phyloP scores from a whole-genome alignment of 257 asterid species.

The Nicotiana undulata region DNA sequence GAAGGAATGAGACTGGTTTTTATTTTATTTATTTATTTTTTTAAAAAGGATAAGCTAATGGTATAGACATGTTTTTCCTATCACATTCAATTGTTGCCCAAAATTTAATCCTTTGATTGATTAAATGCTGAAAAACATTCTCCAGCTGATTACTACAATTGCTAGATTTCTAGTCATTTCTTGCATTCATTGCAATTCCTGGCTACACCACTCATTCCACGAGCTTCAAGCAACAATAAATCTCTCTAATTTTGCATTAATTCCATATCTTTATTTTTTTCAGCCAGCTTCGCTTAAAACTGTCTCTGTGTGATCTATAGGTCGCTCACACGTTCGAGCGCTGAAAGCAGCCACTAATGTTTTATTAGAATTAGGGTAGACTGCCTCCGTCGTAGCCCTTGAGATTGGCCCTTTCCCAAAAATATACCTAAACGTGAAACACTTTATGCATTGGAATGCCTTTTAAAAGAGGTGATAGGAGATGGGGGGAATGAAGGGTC shows the following conservation, averaged over 20 bases:
- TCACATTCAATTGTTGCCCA: constrained; percentile 33
- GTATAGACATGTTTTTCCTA: constrained; percentile 37
- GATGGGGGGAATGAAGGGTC: too few species aligned
- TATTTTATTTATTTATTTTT: too few species aligned
- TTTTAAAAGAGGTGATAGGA: too few species aligned
- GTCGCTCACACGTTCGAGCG: too few species aligned
- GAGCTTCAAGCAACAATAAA: background rate
- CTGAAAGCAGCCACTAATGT: too few species aligned
- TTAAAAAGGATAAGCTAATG: constrained; percentile 26
- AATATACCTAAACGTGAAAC: too few species aligned
- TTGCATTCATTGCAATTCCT: background rate
- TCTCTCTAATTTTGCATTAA: background rate
- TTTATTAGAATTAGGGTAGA: too few species aligned
- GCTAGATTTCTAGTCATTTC: background rate
- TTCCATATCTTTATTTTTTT: background rate
- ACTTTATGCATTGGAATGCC: too few species aligned
- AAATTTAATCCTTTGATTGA: constrained; percentile 22
- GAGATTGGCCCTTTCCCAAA: fast-evolving
- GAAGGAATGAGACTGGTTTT: background rate
- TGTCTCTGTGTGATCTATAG: too few species aligned
- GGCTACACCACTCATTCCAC: background rate
- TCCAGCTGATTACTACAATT: background rate
- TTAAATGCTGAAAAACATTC: constrained; percentile 15
- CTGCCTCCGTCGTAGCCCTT: too few species aligned
- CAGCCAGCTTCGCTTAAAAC: too few species aligned